phyloP scores from a whole-genome alignment of 1,284 basidiomycete genomes.

The Moniliella sp. region DNA sequence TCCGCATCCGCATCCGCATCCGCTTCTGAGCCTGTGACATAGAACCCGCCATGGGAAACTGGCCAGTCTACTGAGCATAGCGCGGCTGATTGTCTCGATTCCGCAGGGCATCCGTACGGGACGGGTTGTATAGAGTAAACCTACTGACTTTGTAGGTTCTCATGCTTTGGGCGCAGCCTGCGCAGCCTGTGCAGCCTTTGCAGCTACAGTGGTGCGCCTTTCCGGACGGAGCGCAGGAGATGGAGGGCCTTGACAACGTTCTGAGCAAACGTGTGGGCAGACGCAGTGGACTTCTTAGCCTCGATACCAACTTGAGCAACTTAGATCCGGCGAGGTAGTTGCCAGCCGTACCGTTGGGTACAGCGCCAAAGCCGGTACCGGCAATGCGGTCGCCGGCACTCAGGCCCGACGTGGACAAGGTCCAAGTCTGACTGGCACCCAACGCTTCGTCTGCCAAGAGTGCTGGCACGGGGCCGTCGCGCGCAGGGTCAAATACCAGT shows the following conservation, averaged over 20 bases:
- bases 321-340: slow-evolving; percentile 53
- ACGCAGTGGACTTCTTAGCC: slow-evolving; percentile 52
- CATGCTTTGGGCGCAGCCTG: too few species aligned
- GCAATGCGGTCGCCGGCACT: slow-evolving; percentile 67
- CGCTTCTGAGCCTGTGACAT: too few species aligned
- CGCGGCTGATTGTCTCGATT: too few species aligned
- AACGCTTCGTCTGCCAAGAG: slow-evolving; percentile 48
- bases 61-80: too few species aligned
- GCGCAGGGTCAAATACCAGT: slow-evolving; percentile 33
- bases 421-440: slow-evolving; percentile 59
- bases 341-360: slow-evolving; percentile 20
- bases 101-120: too few species aligned
- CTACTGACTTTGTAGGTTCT: too few species aligned
- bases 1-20: too few species aligned
- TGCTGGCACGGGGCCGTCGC: slow-evolving; percentile 14
- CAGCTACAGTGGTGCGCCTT: too few species aligned
- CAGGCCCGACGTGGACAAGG: slow-evolving; percentile 70
- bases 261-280: slow-evolving; percentile 59
- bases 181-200: too few species aligned
- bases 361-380: slow-evolving; percentile 53
- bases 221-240: slow-evolving; percentile 49
- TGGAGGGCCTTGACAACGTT: slow-evolving; percentile 47
- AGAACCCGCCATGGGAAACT: too few species aligned
- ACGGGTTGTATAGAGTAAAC: too few species aligned
- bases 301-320: slow-evolving; percentile 77